Evolutionary conservation across 1,284 basidiomycete genomes (phyloP), one percentile per base, ranked within the genome.

Genomic region (Rhodotorula glutinis): DNA sequence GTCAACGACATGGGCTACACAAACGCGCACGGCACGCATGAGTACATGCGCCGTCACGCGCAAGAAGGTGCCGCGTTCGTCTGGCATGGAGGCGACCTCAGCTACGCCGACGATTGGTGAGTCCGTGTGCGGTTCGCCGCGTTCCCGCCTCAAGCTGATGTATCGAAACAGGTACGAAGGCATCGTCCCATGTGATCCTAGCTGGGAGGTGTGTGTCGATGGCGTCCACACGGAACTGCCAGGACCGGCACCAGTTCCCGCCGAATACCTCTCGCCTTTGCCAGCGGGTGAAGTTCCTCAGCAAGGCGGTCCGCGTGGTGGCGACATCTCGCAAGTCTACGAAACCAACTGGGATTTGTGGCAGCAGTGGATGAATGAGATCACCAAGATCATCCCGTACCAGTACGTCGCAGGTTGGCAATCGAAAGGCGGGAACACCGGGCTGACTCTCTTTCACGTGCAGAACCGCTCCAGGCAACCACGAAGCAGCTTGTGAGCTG

Each of bases 1-100:
- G 65, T 78, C 58, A 74, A 75, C 60, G 78, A 79, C 64, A 78
- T 79, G 77, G 78, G 78, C 11, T 78, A 78, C 66, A 78, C 76
- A 27, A 77, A 79, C 59, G 75, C 75, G 5, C 67, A 71, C 51
- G 78, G 78, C 14, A 54, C 53, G 13, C 33, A 40, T 13, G 77
- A 77, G 54, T 75, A 77, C 29, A 72, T 70, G 49, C 73, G 72
- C 29, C 69, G 77, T 5, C 41, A 71, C 30, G 62, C 74, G 23
- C 70, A 70, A 25, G 70, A 75, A 23, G 73, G 73, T n/a, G 55
- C 71, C 16, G 62, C 66, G 14, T 77, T 78, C 49, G 74, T 70
- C 25, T 75, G 72, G 70, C 76, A 75, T 63, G 74, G 77, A 5
- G 79, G 78, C 23, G 79, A 80, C 66, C 76, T 79, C 66, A 76